Conservation (phyloP, 768 basidiomycete genomes). For the Baorangia bicolor region DNA sequence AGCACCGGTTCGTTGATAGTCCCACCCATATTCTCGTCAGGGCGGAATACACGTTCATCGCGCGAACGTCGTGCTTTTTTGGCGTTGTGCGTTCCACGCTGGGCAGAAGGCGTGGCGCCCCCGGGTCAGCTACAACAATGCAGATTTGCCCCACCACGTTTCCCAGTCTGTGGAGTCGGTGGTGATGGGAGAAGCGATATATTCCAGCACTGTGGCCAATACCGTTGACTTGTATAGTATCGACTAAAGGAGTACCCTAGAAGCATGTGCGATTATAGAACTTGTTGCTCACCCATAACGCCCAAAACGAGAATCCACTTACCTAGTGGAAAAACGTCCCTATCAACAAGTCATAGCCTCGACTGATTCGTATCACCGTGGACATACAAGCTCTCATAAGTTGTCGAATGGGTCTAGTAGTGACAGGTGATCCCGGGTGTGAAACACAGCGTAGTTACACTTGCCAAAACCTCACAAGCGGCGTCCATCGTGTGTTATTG, state of each 20-base stretch:
- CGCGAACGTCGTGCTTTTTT: constrained; percentile 1
- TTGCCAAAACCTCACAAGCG: background rate
- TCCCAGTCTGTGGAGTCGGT: background rate
- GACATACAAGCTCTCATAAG: background rate
- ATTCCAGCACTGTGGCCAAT: background rate
- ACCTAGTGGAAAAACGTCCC: background rate
- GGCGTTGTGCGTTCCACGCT: constrained; percentile 3
- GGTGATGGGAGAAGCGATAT: background rate
- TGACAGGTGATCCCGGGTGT: background rate
- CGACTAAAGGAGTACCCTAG: background rate
- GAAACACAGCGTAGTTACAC: background rate
- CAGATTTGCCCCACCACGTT: background rate
- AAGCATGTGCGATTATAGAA: background rate
- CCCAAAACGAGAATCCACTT: constrained; percentile 4
- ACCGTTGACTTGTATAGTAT: background rate
- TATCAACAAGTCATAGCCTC: constrained; percentile 20
- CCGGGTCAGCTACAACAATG: background rate
- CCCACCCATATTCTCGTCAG: background rate
- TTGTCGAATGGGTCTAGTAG: constrained; percentile 2
- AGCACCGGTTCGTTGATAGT: constrained; percentile 11
- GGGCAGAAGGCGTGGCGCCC: background rate
- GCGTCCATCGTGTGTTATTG: background rate
- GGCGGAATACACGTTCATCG: constrained; percentile 4
- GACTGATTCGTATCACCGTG: constrained; percentile 5
- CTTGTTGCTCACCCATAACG: background rate